Percentiles rank a stretch among this genome's conserved stretches.
Evolutionary conservation across 163 green algal genomes (phyloP).

Genomic region (Coccomyxa subellipsoidea): DNA sequence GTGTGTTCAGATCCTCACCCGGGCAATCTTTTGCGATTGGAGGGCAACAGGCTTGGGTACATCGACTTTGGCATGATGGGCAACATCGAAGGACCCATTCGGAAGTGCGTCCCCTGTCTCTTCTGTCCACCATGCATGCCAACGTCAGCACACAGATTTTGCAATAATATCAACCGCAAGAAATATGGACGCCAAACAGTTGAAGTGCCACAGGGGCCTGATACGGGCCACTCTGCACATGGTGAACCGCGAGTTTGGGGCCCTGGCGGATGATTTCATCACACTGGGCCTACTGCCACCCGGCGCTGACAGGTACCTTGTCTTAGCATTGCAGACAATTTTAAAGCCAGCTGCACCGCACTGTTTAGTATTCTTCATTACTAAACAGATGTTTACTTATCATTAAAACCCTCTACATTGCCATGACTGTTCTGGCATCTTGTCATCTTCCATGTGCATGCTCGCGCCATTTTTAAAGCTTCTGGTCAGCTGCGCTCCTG

Average conservation of each 20-base stretch:
- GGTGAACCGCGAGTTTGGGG: conserved; percentile 69
- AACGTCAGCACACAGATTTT: too few species aligned
- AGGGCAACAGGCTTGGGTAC: conserved; percentile 75
- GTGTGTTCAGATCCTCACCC: conserved; percentile 49
- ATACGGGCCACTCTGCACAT: conserved; percentile 86
- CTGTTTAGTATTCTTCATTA: too few species aligned
- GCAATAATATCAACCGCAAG: not conserved
- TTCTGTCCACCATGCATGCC: too few species aligned
- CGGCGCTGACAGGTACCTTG: conserved; percentile 27
- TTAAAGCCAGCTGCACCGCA: not conserved
- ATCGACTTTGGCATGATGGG: conserved; percentile 83
- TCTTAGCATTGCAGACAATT: not conserved
- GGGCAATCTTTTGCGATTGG: conserved; percentile 82
- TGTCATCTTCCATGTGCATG: too few species aligned
- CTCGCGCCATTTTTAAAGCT: too few species aligned
- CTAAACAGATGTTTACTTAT: too few species aligned
- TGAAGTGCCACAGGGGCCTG: conserved; percentile 37
- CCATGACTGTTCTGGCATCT: too few species aligned
- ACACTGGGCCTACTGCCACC: conserved; percentile 79
- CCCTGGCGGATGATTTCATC: conserved; percentile 78
- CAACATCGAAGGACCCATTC: conserved; percentile 36
- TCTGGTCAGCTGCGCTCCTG: too few species aligned
- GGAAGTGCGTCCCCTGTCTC: conserved; percentile 13
- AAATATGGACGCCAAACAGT: not conserved
- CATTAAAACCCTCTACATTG: too few species aligned